Evolutionary conservation across 2,329 filamentous ascomycete genomes (phyloP), one percentile per base, ranked within the genome.

Genomic region (Exophiala phaeomuriformis): DNA sequence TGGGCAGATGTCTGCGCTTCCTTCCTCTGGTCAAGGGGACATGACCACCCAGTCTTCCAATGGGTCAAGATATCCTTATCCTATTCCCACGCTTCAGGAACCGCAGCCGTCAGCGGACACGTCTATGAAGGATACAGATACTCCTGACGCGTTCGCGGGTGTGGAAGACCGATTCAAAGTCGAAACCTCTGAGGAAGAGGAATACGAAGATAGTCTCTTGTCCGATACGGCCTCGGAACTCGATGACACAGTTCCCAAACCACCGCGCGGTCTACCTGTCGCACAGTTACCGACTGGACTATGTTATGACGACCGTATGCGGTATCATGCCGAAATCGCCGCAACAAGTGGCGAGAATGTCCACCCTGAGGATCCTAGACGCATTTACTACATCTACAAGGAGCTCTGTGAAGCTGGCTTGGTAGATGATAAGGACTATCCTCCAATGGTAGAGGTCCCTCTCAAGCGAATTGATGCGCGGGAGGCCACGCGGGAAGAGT

Each of bases 271-370:
- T 6, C 65, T 75, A n/a, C 69, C 72, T 1, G 57, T 69, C 29
- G 67, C 71, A 1, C 70, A 81, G 29, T 74, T 88, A 1, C 81
- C 85, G 0, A 90, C 86, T 0, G 88, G 88, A 2, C 82, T 86
- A 57, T 91, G 88, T 61, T 98, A 97, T 67, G 93, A 98, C 72
- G 84, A 88, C 53, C 83, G 91, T 32, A 98, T 98, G 93, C 89
- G 93, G 56, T 86, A 94, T 56, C 93, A 98, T 68, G 87, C 90
- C 51, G 95, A 96, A 66, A 83, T 88, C 10, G 84, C 88, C 12
- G 74, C 77, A 2, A 72, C 74, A 2, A 70, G 74, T 12, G 77
- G 79, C 1, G 80, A 83, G 45, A 85, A 91, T 27, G 85, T 94
- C 48, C 93, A 98, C 65, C 93, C 93, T 0, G 93, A 98, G 69